Conservation (phyloP, 352 stramenopile genomes). For the Pythium diclinum region DNA sequence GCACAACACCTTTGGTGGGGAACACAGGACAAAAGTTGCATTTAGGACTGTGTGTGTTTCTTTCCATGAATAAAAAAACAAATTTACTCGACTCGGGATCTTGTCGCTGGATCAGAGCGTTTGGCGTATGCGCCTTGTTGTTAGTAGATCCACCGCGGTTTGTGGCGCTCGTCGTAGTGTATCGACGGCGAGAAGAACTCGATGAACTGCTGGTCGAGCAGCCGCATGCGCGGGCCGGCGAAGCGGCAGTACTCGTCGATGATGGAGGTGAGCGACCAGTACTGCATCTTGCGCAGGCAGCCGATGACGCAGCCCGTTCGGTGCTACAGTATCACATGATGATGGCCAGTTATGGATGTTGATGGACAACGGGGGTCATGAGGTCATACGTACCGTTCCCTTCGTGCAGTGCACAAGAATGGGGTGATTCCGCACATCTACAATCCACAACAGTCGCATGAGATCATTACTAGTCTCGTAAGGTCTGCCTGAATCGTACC, state of each 20-base stretch:
- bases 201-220: conserved; percentile 89
- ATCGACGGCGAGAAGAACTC: conserved; percentile 84
- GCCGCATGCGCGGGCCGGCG: conserved; percentile 74
- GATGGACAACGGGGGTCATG: not conserved
- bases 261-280: conserved; percentile 85
- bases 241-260: conserved; percentile 89
- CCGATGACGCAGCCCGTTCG: conserved; percentile 83
- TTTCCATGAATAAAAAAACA: conserved; percentile 26
- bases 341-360: too few species aligned
- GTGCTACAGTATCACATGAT: conserved; percentile 39
- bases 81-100: not conserved
- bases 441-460: not conserved
- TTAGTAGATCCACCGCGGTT: conserved; percentile 66
- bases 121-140: too few species aligned
- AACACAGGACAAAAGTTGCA: conserved; percentile 3
- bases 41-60: conserved; percentile 10
- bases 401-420: conserved; percentile 89
- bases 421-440: conserved; percentile 83
- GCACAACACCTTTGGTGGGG: not conserved
- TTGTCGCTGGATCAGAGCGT: too few species aligned
- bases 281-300: conserved; percentile 85
- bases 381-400: conserved; percentile 52
- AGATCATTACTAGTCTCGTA: too few species aligned
- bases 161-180: conserved; percentile 77
- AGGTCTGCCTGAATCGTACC: conserved; percentile 26